Percentiles rank a stretch among this genome's conserved stretches.
These are phyloP conservation scores for Cucurbita ficifolia DNA, from an alignment of 306 rosid genomes.

Conservation along the genomic window DNA sequence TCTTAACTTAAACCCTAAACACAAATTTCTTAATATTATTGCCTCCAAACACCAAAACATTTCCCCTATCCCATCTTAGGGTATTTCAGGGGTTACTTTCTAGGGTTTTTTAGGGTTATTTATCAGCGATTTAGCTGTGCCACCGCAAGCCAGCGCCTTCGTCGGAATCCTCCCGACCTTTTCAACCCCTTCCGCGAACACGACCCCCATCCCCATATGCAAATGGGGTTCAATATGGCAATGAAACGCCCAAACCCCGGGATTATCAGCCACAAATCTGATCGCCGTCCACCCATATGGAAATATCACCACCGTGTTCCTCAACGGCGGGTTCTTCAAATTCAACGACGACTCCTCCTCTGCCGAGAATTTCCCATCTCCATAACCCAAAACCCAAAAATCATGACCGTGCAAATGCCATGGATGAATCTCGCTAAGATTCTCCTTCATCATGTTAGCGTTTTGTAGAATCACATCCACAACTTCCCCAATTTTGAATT, in stretches of 20 bases:
- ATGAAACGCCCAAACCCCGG: conserved; percentile 86
- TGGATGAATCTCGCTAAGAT: conserved; percentile 63
- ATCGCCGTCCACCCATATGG: conserved; percentile 81
- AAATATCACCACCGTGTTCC: conserved; percentile 50
- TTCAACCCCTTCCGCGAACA: conserved; percentile 44
- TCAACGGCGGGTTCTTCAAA: conserved; percentile 50
- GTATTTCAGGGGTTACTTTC: no score
- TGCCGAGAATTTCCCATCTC: conserved; percentile 47
- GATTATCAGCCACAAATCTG: conserved; percentile 63
- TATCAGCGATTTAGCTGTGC: conserved; percentile 8
- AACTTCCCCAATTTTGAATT: conserved; percentile 8
- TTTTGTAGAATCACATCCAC: conserved; percentile 66
- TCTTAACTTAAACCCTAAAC: no score
- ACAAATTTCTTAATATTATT: no score
- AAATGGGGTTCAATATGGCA: conserved; percentile 86
- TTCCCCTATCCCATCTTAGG: no score
- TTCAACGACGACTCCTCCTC: conserved; percentile 27
- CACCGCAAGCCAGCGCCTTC: conserved; percentile 44
- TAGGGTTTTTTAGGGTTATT: background rate
- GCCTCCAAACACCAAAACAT: no score
- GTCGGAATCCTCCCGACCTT: conserved; percentile 22
- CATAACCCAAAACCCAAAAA: conserved; percentile 77
- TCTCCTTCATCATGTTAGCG: conserved; percentile 24
- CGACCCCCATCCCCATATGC: conserved; percentile 89
- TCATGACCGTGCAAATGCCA: conserved; percentile 94